Base-by-base conservation (phyloP, 164 flowering plant genomes). In the Magnolia officinalis region DNA sequence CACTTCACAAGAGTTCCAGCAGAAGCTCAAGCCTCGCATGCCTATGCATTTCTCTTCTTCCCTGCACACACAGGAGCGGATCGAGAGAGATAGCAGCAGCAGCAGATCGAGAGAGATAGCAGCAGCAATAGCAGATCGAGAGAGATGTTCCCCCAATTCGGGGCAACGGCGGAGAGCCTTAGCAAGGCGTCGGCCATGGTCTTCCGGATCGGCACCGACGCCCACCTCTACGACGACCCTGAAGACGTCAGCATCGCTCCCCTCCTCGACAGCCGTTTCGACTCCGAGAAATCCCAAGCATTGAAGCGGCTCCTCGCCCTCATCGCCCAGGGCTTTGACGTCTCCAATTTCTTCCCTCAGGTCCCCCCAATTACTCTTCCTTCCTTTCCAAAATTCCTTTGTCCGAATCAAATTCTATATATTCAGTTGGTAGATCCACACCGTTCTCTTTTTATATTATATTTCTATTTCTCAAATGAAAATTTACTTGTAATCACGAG, bases 201-300 rank as follows among this genome's bases (percentile, higher is more conserved):
- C 83, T 92, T 93, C 79, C 90, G 99, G 80, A 91, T 96, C 88
- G 98, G 99, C 6, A 90, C 97, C 6, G 99, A 96, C 81, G 99
- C 99, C 7, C 97, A 96, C 78, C 94, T 96, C 79, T 96, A 96
- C 90, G 99, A 96, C 87, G 99, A 96, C 71, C 99, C 99, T 6
- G 99, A 96, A 20, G 98, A 96, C 84, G 99, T 90, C 79, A 93
- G 70, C 83, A 91, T 96, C 73, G 91, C 89, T 20, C 92, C 97
- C 0, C 87, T 96, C 2, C 94, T 96, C 71, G 97, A 94, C 75
- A 92, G 98, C 90, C 87, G 82, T 77, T 96, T 87, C 86, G 98
- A 96, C 79, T 90, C 99, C 70, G 98, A 96, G 86, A 96, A 90
- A 61, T 88, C 91, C 83, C 98, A 96, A 70, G 98, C 98, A 23